Percentiles rank a stretch among this genome's conserved stretches.
phyloP scores from a whole-genome alignment of 1,284 basidiomycete genomes.

The Vanrija pseudolonga region DNA sequence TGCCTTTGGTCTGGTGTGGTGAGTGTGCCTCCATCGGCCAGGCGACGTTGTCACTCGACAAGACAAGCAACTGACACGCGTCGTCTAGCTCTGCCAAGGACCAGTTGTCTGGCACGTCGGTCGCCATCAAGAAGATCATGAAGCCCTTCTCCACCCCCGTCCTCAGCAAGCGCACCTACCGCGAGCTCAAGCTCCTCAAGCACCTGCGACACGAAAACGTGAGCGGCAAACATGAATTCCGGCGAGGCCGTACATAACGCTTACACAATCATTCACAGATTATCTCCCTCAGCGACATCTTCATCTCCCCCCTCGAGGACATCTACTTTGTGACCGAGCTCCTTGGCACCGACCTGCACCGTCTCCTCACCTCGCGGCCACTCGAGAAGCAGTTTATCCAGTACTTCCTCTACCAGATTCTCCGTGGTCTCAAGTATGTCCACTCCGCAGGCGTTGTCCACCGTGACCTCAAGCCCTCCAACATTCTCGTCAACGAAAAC shows the following conservation, averaged over 20 bases:
- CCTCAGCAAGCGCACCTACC: conserved; percentile 94
- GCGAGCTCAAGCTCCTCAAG: conserved; percentile 97
- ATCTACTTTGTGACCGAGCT: conserved; percentile 99
- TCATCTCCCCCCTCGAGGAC: conserved; percentile 97
- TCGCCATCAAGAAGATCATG: conserved; percentile 99
- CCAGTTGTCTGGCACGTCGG: conserved; percentile 87
- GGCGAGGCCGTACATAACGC: neutral
- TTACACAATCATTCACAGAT: conserved; percentile 58
- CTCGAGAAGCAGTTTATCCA: conserved; percentile 99
- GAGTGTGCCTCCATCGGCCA: conserved; percentile 30
- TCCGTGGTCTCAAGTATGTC: conserved; percentile 97
- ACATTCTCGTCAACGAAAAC: conserved; percentile 99
- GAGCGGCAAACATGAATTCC: conserved; percentile 17
- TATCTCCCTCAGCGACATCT: conserved; percentile 97
- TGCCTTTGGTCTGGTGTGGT: conserved; percentile 95
- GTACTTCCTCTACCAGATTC: conserved; percentile 98
- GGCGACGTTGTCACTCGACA: neutral
- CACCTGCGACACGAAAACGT: conserved; percentile 99
- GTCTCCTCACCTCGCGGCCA: conserved; percentile 90
- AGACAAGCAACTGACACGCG: neutral
- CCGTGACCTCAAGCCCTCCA: conserved; percentile 98
- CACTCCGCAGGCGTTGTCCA: conserved; percentile 99
- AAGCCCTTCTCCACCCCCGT: conserved; percentile 97
- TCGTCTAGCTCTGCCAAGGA: conserved; percentile 87
- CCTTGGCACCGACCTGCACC: conserved; percentile 95